Base-by-base conservation (phyloP, 768 basidiomycete genomes). In the Dictyophora rubrovolvata region DNA sequence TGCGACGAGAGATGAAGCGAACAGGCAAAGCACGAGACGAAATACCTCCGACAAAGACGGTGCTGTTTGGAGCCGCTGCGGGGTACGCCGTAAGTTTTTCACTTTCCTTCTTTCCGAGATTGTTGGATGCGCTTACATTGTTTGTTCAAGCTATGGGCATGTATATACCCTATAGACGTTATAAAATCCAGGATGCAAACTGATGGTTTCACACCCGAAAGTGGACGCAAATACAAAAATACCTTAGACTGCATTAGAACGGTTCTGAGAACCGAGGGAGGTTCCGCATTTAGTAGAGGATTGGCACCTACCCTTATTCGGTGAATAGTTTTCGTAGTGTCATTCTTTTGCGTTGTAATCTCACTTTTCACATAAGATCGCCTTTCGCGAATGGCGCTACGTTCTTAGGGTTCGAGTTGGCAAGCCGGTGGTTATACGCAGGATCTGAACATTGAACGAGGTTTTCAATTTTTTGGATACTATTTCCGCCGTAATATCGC, bases 301-400 rank as follows among this genome's bases (percentile, higher is more conserved):
- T 77, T 97, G 11, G 80, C 81, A 5, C 95, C 95, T 21, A 97
- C 95, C 8, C 77, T 98, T 61, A 91, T 97, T 68, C 79, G 93
- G 91, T 87, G 61, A 56, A 80, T 75, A 59, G 48, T 58, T 46
- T n/a, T n/a, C 60, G 59, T 54, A 50, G 55, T 42, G 21, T 54
- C 53, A 16, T 11, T 58, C 57, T 33, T 28, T 16, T 36, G 34
- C 53, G 33, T 17, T n/a, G n/a, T 21, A 16, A 46, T n/a, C 12
- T 11, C n/a, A 54, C 48, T 57, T 62, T 14, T 48, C 53, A 2
- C 53, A 60, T 42, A 51, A 93, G 91, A 65, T 93, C 91, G 1
- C 94, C 93, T 0, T 95, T 96, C 66, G 94, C 94, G 11, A 98
- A 97, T 65, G 95, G 93, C 18, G 92, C 92, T 1, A 98, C 95